phyloP scores from a whole-genome alignment of 768 basidiomycete genomes.

The Suillus plorans region DNA sequence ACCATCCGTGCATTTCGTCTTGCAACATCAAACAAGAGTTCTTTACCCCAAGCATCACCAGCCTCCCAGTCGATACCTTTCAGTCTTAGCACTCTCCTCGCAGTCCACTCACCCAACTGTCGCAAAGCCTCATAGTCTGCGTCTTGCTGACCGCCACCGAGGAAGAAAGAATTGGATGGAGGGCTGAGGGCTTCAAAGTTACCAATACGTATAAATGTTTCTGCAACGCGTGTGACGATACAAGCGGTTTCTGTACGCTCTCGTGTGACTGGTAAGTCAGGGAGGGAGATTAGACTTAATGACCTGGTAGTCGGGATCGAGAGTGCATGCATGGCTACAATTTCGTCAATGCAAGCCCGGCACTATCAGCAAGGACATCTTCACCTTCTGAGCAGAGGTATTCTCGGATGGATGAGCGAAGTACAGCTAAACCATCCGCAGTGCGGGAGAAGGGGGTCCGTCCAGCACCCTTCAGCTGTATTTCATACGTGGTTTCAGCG shows the following conservation, averaged over 20 bases:
- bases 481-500: constrained; percentile 62
- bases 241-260: constrained; percentile 74
- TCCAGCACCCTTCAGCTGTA: constrained; percentile 94
- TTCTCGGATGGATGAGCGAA: constrained; percentile 93
- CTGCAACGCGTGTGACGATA: constrained; percentile 78
- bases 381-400: constrained; percentile 87
- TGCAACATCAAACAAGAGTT: constrained; percentile 75
- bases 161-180: constrained; percentile 58
- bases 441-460: constrained; percentile 90
- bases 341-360: constrained; percentile 31
- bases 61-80: constrained; percentile 35
- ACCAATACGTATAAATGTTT: constrained; percentile 91
- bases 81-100: constrained; percentile 54
- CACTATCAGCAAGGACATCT: neutral
- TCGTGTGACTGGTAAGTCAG: constrained; percentile 69
- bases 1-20: constrained; percentile 90
- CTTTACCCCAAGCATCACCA: constrained; percentile 67
- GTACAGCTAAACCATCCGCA: constrained; percentile 93
- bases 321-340: constrained; percentile 75
- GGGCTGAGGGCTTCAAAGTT: constrained; percentile 86
- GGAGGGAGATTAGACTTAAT: constrained; percentile 74
- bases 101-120: constrained; percentile 75
- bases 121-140: constrained; percentile 75
- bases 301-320: constrained; percentile 87
- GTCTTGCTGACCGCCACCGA: constrained; percentile 76